Conservation (phyloP, 2,329 filamentous ascomycete genomes). For the Stachybotrys echinatus region DNA sequence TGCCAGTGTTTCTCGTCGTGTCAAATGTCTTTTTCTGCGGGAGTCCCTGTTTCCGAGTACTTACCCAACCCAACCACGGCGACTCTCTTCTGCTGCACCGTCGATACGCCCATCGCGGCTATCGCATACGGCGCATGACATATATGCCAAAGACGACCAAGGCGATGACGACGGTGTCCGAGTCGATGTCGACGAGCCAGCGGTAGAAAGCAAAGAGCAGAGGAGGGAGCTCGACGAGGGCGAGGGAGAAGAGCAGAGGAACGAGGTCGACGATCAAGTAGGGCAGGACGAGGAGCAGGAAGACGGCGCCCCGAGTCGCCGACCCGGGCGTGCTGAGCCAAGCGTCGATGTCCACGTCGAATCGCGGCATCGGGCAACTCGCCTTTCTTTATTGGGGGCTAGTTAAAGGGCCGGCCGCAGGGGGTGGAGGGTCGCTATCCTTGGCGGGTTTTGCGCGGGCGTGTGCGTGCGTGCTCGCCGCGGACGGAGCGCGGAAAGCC, state of each 20-base stretch:
- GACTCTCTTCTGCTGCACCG: conserved; percentile 6
- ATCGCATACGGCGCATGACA: no score
- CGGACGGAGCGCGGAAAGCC: no score
- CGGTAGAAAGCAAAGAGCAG: no score
- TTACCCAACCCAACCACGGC: conserved; percentile 22
- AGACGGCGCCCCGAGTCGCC: neutral
- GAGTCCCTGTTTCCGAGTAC: neutral
- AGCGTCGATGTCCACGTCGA: neutral
- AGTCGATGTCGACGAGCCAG: no score
- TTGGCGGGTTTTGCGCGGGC: no score
- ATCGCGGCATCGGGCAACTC: neutral
- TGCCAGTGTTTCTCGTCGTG: neutral
- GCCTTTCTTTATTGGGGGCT: neutral
- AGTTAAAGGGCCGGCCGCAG: no score
- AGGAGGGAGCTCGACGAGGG: no score
- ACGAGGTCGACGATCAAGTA: neutral
- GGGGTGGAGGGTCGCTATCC: no score
- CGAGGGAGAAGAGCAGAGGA: neutral
- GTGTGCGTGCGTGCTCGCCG: no score
- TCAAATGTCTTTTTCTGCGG: no score
- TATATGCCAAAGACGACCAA: neutral
- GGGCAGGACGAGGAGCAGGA: neutral
- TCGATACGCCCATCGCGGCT: neutral
- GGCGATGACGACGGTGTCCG: no score
- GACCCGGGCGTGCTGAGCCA: neutral